Conservation (phyloP, 108 stramenopile species). For the Fragilaria radians region DNA sequence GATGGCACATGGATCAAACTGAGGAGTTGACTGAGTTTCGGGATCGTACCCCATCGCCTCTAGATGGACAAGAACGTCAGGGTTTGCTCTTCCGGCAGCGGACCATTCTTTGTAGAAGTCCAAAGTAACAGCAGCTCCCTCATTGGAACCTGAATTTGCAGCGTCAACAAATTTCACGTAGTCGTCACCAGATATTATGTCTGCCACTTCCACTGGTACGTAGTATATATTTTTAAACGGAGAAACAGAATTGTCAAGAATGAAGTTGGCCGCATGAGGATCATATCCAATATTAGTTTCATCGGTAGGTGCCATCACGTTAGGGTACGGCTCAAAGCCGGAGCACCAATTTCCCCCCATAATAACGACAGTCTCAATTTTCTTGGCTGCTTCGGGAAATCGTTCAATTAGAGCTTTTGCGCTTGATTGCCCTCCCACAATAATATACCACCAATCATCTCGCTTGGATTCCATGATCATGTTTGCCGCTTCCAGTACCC, state of each 20-base stretch:
- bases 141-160: too few relatives aligned
- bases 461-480: constrained; percentile 23
- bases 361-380: constrained; percentile 16
- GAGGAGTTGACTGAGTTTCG: too few relatives aligned
- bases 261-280: constrained; percentile 11
- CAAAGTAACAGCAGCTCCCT: too few relatives aligned
- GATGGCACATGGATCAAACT: too few relatives aligned
- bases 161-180: too few relatives aligned
- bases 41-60: too few relatives aligned
- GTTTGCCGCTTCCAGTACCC: constrained; percentile 11
- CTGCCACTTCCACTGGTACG: neutral
- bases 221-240: constrained; percentile 1
- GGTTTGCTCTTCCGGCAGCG: too few relatives aligned
- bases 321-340: constrained; percentile 23
- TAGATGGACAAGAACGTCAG: too few relatives aligned
- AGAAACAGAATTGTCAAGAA: constrained; percentile 8
- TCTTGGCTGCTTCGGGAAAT: constrained; percentile 12
- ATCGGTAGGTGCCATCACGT: constrained; percentile 14
- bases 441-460: constrained; percentile 26
- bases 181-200: too few relatives aligned
- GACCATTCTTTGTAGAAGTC: too few relatives aligned
- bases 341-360: constrained; percentile 31
- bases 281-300: constrained; percentile 22
- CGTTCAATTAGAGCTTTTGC: constrained; percentile 11
- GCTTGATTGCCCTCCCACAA: constrained; percentile 16